Percentiles rank a stretch among this genome's conserved stretches.
phyloP scores from a whole-genome alignment of 2,329 filamentous ascomycete species.

The Colletotrichum melonis region DNA sequence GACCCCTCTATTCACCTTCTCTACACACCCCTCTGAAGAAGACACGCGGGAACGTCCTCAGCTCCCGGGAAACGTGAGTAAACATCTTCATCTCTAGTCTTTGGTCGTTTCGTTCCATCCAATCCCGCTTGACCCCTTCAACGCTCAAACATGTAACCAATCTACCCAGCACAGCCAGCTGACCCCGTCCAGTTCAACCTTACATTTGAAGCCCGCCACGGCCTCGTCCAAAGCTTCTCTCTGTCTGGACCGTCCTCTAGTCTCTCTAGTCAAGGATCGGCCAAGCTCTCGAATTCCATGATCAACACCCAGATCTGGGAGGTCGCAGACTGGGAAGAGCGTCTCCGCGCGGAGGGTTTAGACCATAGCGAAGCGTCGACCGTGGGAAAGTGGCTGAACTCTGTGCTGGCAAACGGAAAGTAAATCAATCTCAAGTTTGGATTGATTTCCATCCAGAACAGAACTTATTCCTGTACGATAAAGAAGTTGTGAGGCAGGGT shows the following conservation, averaged over 20 bases:
- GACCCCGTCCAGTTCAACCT: slow-evolving; percentile 39
- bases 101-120: not conserved
- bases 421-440: not conserved
- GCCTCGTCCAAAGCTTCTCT: slow-evolving; percentile 47
- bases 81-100: not conserved
- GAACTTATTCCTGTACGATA: not conserved
- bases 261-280: not conserved
- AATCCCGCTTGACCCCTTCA: not conserved
- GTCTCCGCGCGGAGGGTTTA: slow-evolving; percentile 14
- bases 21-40: slow-evolving; percentile 68
- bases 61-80: slow-evolving; percentile 58
- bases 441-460: not conserved
- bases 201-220: slow-evolving; percentile 50
- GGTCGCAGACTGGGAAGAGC: slow-evolving; percentile 31
- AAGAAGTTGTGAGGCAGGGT: not conserved
- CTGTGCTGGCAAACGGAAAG: not conserved
- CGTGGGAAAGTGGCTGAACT: slow-evolving; percentile 33
- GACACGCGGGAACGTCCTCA: slow-evolving; percentile 67
- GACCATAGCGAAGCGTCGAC: slow-evolving; percentile 6
- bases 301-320: slow-evolving; percentile 30
- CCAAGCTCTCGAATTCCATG: slow-evolving; percentile 13
- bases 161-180: not conserved
- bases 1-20: slow-evolving; percentile 85
- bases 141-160: not conserved
- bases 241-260: slow-evolving; percentile 35